Conservation (phyloP, 1,284 basidiomycete genomes). For the Rhodotorula glutinis region DNA sequence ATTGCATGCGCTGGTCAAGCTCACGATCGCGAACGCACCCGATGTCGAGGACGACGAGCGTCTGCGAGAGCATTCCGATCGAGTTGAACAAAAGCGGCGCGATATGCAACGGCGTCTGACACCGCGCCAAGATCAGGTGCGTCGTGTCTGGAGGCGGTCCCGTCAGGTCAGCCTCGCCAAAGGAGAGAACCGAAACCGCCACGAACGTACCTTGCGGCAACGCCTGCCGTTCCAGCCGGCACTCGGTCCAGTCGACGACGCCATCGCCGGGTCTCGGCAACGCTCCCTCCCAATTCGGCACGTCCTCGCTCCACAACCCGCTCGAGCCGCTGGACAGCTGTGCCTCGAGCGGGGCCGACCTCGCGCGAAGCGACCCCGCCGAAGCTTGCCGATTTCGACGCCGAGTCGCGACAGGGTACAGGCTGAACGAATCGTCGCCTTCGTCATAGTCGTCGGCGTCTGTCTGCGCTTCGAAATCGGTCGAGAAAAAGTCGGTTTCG, state of each 20-base stretch:
- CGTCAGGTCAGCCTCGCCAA: background rate
- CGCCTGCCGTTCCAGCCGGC: conserved; percentile 7
- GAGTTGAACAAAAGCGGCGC: conserved; percentile 66
- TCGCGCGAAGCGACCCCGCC: background rate
- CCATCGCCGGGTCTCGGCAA: background rate
- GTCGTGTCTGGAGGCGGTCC: conserved; percentile 85
- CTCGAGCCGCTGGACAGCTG: background rate
- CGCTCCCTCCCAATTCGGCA: conserved; percentile 1
- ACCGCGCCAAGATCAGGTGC: conserved; percentile 76
- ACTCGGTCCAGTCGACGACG: conserved; percentile 7
- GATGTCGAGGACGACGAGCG: conserved; percentile 83
- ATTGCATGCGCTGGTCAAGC: background rate
- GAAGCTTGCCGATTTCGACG: background rate
- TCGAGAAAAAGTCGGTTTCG: conserved; percentile 23
- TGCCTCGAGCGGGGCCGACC: background rate
- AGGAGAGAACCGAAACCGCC: fast-evolving
- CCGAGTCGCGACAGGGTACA: background rate
- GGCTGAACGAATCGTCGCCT: conserved; percentile 12
- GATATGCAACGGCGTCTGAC: conserved; percentile 69
- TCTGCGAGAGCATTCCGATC: conserved; percentile 67
- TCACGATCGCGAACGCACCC: conserved; percentile 50
- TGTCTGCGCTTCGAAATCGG: background rate
- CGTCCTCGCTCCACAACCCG: conserved; percentile 6
- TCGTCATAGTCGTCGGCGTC: conserved; percentile 13
- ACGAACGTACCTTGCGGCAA: conserved; percentile 15